Conservation (phyloP, 371 early-diverging fungal genomes). For the Fennellomyces sp. region DNA sequence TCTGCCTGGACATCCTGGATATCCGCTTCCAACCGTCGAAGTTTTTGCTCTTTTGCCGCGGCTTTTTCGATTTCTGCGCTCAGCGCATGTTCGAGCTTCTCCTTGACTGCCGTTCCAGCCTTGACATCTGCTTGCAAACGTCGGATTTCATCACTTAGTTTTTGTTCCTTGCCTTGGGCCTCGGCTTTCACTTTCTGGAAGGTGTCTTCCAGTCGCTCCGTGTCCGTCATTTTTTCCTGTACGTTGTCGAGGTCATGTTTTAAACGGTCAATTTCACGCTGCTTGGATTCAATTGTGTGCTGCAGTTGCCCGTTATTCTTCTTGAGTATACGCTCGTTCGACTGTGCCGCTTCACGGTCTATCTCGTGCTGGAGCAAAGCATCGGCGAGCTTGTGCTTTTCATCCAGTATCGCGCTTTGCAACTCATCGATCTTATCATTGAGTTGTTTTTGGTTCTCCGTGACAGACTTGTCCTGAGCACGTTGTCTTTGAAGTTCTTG, state of each 20-base stretch:
- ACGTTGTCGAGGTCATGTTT: not conserved
- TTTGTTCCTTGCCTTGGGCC: no score
- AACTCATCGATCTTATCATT: constrained; percentile 37
- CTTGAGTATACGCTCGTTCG: not conserved
- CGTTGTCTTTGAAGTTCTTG: not conserved
- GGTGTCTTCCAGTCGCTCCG: not conserved
- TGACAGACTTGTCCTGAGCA: not conserved
- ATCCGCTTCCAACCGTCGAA: no score
- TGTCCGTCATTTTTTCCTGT: no score
- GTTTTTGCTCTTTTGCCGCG: no score
- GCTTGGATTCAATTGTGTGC: not conserved
- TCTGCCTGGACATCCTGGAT: not conserved
- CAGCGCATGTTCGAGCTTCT: no score
- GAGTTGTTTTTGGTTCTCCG: constrained; percentile 17
- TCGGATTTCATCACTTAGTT: no score
- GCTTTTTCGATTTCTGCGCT: no score
- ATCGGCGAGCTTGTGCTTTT: not conserved
- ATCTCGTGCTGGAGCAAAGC: not conserved
- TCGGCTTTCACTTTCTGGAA: not conserved
- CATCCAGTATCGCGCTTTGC: constrained; percentile 32
- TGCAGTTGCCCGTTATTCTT: not conserved
- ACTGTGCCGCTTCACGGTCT: not conserved
- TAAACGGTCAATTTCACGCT: not conserved
- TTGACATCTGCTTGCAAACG: no score
- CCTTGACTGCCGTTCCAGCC: no score